Evolutionary conservation across 1,284 basidiomycete species (phyloP), one percentile per base, ranked within the genome.

Genomic region (Bondarzewia mesenterica): DNA sequence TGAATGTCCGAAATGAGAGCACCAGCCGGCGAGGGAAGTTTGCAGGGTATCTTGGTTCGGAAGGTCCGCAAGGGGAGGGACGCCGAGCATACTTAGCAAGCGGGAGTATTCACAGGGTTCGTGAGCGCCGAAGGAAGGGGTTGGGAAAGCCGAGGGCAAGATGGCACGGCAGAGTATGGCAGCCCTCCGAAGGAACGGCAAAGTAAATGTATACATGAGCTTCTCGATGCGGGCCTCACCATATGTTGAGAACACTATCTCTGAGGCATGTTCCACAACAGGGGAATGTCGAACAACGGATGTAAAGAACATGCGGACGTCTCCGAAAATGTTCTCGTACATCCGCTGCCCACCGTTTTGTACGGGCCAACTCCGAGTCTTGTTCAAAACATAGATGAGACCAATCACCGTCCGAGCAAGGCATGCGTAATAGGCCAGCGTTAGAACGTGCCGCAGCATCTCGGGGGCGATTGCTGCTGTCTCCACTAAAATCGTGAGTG

Each of bases 101-200:
- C 89, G 82, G n/a, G 70, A 72, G 61, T 94, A 93, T 60, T 96
- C 93, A 60, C 73, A 55, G 8, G 47, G 75, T 2, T 65, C 64
- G 7, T 72, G 67, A 6, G 60, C 52, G n/a, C 60, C 61, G 23
- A 57, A 63, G 23, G 47, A 27, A 10, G 76, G 72, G 5, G 74
- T 73, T 2, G 75, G 67, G 56, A 86, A 84, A 14, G 78, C 72
- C 22, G 67, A 71, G 7, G 78, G 87, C 52, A 88, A 73, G 18
- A 93, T 73, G 1, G 89, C 80, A 12, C 87, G 83, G 54, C 85
- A 90, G 7, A 98, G 74, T 36, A 97, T 89, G 5, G 91, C 85
- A 0, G 89, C 89, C 4, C 89, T 81, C 32, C 94, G 85, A n/a
- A 98, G 76, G 74, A 97, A 97, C 1, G 93, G 93, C 6, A 99